A percentile compares a stretch with the other conserved stretches of the same genome.
Evolutionary conservation across 2,329 filamentous ascomycete species (phyloP).

Genomic region (Juglanconis juglandina): DNA sequence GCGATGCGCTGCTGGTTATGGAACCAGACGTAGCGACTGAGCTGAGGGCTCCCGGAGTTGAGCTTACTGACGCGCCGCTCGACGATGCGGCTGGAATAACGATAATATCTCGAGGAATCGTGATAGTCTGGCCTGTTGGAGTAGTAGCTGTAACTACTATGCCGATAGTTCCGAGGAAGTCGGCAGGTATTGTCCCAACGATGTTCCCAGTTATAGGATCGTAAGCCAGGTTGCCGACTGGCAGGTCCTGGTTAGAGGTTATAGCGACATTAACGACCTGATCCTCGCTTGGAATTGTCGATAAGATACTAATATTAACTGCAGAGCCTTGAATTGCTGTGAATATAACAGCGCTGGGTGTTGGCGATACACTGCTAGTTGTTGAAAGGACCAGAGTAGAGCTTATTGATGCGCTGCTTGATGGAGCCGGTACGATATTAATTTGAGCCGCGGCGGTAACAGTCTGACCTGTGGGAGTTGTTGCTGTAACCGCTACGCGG

Average conservation of each 20-base stretch:
- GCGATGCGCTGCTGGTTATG: not conserved
- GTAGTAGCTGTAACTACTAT: not conserved
- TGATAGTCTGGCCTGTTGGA: not conserved
- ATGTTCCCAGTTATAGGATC: not conserved
- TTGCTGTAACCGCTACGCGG: not conserved
- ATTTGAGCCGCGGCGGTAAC: not conserved
- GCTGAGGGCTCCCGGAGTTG: too few species aligned
- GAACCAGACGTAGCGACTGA: too few species aligned
- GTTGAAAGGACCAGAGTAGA: not conserved
- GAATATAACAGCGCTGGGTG: not conserved
- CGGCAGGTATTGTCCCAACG: not conserved
- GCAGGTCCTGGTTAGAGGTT: not conserved
- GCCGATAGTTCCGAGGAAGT: not conserved
- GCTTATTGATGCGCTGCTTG: not conserved
- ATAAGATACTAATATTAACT: not conserved
- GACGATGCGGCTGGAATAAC: not conserved
- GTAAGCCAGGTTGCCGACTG: not conserved
- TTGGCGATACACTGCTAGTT: not conserved
- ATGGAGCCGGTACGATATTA: not conserved
- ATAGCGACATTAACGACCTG: not conserved
- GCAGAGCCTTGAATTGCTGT: not conserved
- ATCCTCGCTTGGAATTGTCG: not conserved
- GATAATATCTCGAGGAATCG: not conserved
- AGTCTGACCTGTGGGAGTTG: not conserved
- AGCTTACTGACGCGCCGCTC: not conserved